These are phyloP conservation scores for Metschnikowia cubensis DNA, from an alignment of 805 yeast species.

Conservation along the genomic window DNA sequence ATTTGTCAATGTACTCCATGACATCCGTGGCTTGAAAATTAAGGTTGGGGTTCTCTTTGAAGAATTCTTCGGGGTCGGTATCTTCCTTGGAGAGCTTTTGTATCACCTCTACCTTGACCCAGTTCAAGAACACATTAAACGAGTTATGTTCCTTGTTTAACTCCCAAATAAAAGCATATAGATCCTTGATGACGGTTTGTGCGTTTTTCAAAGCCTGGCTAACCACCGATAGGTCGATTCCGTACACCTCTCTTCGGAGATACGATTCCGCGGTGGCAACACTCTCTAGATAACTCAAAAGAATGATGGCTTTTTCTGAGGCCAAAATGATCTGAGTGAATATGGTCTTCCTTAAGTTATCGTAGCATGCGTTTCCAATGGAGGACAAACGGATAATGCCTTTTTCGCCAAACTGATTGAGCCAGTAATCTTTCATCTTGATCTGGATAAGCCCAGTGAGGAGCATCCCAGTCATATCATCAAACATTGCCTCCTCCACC, in stretches of 20 bases:
- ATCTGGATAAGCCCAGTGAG: conserved; percentile 53
- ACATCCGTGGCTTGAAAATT: conserved; percentile 14
- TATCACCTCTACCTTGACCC: conserved; percentile 39
- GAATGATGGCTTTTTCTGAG: conserved; percentile 49
- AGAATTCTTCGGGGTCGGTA: conserved; percentile 22
- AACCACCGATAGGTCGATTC: conserved; percentile 8
- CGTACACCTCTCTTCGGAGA: conserved; percentile 7
- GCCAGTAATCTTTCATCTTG: conserved; percentile 53
- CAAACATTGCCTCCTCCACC: conserved; percentile 15
- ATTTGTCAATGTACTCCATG: conserved; percentile 14
- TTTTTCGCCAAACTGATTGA: conserved; percentile 63
- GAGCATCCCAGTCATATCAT: conserved; percentile 41
- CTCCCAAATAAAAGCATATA: conserved; percentile 38
- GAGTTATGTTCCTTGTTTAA: conserved; percentile 44
- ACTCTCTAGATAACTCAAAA: conserved; percentile 42
- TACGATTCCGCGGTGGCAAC: conserved; percentile 15
- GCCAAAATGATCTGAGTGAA: conserved; percentile 52
- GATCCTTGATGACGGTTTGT: conserved; percentile 26
- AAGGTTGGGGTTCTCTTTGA: conserved; percentile 13
- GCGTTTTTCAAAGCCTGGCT: conserved; percentile 11
- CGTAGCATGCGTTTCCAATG: conserved; percentile 48
- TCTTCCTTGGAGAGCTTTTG: conserved; percentile 37
- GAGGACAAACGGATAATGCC: conserved; percentile 55
- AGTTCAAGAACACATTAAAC: conserved; percentile 43
- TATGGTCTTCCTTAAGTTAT: conserved; percentile 43